These are phyloP conservation scores for Dendrobium nobile DNA, from an alignment of 106 monocot genomes.

Conservation along the genomic window DNA sequence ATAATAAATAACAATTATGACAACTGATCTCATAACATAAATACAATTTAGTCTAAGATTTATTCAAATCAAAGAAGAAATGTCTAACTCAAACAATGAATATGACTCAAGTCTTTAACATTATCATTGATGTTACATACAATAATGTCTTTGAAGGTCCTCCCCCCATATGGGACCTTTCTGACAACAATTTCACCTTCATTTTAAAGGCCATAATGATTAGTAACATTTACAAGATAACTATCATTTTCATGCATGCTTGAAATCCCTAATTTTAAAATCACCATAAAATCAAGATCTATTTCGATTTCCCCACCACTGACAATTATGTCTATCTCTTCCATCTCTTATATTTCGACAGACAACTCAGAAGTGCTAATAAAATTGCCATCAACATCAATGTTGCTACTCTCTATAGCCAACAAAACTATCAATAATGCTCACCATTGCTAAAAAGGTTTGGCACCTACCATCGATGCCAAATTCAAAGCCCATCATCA, in stretches of 20 bases:
- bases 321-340: constrained; percentile 70
- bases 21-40: no score
- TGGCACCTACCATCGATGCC: no score
- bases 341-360: constrained; percentile 43
- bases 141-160: constrained; percentile 85
- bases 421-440: no score
- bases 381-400: no score
- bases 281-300: constrained; percentile 50
- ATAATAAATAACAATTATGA: no score
- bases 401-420: no score
- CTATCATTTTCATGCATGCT: constrained; percentile 39
- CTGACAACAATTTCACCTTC: constrained; percentile 55
- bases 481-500: no score
- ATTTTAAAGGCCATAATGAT: constrained; percentile 41
- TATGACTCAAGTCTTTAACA: no score
- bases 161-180: constrained; percentile 85
- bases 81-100: constrained; percentile 65
- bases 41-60: no score
- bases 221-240: constrained; percentile 28
- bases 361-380: constrained; percentile 10
- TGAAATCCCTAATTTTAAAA: constrained; percentile 43
- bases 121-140: constrained; percentile 88
- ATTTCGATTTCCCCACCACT: constrained; percentile 71
- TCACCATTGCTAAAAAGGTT: no score
- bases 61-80: background rate